Conservation (phyloP, 1,139 yeast species). For the Zygosaccharomyces pseudobailii region DNA sequence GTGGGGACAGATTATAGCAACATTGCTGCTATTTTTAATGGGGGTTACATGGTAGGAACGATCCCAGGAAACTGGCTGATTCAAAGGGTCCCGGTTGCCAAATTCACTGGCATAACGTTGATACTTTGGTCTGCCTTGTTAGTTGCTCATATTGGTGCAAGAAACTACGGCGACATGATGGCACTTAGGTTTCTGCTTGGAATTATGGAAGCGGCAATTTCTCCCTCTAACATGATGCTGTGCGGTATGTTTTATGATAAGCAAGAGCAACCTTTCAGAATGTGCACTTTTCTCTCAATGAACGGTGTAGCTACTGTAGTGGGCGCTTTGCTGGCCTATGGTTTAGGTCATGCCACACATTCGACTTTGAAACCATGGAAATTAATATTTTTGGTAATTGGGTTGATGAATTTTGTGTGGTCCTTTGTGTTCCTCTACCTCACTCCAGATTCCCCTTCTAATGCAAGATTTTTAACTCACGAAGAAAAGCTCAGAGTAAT, state of each 20-base stretch:
- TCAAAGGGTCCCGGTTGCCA: slow-evolving; percentile 47
- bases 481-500: slow-evolving; percentile 42
- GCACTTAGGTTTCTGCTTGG: slow-evolving; percentile 45
- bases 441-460: slow-evolving; percentile 49
- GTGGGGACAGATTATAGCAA: slow-evolving; percentile 16
- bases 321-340: too few relatives aligned
- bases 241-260: too few relatives aligned
- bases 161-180: slow-evolving; percentile 39
- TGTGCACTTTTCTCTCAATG: too few relatives aligned
- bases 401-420: slow-evolving; percentile 45
- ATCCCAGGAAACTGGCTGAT: slow-evolving; percentile 44
- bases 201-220: slow-evolving; percentile 42
- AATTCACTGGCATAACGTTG: slow-evolving; percentile 39
- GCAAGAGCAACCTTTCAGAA: too few relatives aligned
- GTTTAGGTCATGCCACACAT: too few relatives aligned
- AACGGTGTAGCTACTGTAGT: too few relatives aligned
- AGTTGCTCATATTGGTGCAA: slow-evolving; percentile 41
- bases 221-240: slow-evolving; percentile 51
- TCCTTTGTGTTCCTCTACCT: slow-evolving; percentile 39
- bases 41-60: slow-evolving; percentile 46
- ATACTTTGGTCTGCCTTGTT: slow-evolving; percentile 43
- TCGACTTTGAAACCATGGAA: too few relatives aligned
- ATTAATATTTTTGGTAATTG: too few relatives aligned
- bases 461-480: slow-evolving; percentile 45
- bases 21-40: slow-evolving; percentile 45